Evolutionary conservation across 73 alveolate species (phyloP).

Genomic region (Tetrahymena elliotti): DNA sequence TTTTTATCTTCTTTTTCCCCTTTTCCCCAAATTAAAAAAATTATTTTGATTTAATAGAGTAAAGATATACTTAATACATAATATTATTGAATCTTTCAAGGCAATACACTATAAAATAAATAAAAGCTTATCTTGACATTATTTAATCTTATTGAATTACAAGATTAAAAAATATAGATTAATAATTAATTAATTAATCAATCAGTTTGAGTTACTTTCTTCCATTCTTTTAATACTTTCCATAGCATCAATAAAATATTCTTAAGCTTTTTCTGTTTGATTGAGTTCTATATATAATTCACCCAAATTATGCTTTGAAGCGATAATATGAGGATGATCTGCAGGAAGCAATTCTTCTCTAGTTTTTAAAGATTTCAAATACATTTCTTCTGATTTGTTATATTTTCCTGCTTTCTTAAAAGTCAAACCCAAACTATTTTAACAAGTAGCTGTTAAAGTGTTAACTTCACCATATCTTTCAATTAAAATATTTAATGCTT

Average conservation of each 20-base stretch:
- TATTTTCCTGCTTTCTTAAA: neutral
- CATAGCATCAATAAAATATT: slow-evolving; percentile 29
- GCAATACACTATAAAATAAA: too few species aligned
- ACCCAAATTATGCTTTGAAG: slow-evolving; percentile 51
- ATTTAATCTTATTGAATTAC: too few species aligned
- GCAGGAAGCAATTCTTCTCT: slow-evolving; percentile 42
- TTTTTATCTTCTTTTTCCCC: neutral
- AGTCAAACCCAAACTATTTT: neutral
- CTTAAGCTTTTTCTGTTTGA: slow-evolving; percentile 46
- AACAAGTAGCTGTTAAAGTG: neutral
- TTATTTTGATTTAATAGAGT: too few species aligned
- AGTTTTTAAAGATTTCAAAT: slow-evolving; percentile 14
- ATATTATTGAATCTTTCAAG: too few species aligned
- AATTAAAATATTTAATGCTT: neutral
- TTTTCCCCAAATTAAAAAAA: too few species aligned
- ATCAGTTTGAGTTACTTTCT: neutral
- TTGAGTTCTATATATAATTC: slow-evolving; percentile 41
- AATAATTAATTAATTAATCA: neutral
- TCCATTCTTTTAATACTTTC: neutral
- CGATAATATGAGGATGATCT: slow-evolving; percentile 51
- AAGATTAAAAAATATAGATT: too few species aligned
- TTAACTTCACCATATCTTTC: neutral
- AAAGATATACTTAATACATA: too few species aligned
- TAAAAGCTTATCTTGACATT: too few species aligned
- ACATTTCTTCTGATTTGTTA: neutral